Conservation (phyloP, 2,329 filamentous ascomycete species). For the Pseudocercospora cruenta region DNA sequence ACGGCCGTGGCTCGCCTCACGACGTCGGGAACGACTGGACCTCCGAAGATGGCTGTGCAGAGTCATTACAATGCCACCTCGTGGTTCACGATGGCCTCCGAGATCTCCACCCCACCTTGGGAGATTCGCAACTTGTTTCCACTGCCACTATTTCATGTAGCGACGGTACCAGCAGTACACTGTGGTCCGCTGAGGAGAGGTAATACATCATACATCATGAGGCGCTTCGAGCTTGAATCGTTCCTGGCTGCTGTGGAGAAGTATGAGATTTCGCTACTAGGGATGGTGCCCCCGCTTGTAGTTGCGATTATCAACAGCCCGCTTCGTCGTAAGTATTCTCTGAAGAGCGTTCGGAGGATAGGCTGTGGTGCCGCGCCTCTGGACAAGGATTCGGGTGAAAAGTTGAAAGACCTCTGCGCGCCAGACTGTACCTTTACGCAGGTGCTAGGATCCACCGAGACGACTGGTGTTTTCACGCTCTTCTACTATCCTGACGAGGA, state of each 20-base stretch:
- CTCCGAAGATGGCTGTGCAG: conserved; percentile 12
- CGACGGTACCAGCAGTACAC: background rate
- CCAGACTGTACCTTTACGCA: background rate
- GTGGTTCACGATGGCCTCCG: conserved; percentile 9
- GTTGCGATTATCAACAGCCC: background rate
- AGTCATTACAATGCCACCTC: conserved; percentile 12
- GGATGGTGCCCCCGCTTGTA: background rate
- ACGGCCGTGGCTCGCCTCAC: background rate
- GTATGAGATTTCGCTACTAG: background rate
- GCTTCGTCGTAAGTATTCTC: background rate
- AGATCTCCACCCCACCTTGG: background rate
- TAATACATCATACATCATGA: conserved; percentile 10
- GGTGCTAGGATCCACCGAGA: background rate
- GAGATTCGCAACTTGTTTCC: background rate
- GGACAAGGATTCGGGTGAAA: background rate
- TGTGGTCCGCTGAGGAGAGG: background rate
- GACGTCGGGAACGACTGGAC: conserved; percentile 5
- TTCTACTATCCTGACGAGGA: background rate
- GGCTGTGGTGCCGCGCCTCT: background rate
- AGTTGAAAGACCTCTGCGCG: background rate
- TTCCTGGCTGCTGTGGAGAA: conserved; percentile 4
- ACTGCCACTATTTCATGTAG: background rate
- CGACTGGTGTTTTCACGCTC: background rate
- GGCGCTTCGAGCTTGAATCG: conserved; percentile 13
- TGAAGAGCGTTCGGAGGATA: background rate